Evolutionary conservation across 2,329 filamentous ascomycete species (phyloP), one percentile per base, ranked within the genome.

Genomic region (Metarhizium humberi): DNA sequence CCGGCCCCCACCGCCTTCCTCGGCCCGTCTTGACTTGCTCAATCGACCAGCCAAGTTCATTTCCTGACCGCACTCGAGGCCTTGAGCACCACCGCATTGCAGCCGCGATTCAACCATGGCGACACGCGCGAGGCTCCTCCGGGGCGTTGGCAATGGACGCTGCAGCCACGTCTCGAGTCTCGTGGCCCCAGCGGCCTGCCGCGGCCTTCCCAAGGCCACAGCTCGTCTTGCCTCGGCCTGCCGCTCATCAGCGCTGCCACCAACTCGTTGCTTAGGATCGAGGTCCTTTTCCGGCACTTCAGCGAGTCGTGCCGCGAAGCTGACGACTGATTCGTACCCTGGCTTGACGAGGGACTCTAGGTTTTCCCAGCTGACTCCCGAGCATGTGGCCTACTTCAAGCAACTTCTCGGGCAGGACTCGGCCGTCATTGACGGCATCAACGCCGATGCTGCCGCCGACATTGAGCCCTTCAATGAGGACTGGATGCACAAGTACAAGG

Each of bases 401-500:
- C 76, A 83, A 20, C 73, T 96, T n/a, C 79, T 99, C 38, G 89
- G 90, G 55, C 80, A 81, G 51, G 83, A 86, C 40, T 88, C 87
- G 40, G 91, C 90, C 2, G 78, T 96, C 52, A 82, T 97, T 58
- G 92, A 96, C 68, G 90, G 90, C 52, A 80, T 96, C 54, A 89
- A 84, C 3, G 60, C 59, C 30, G 84, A 92, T 70, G 84, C 74
- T 34, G 69, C 84, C 14, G 88, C 89, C 64, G 94, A 97, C 67
- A 79, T 97, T 61, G 90, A 94, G 68, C 82, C 88, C 7, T 99
- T 91, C 79, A 99, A 99, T 73, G 84, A 86, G 68, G 94, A 99
- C 74, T 99, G 95, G 94, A 96, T 99, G 92, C 86, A 89, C 72
- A 99, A 99, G 75, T 99, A 96, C 76, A 86, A 89, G 58, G 95